A percentile compares a stretch with the other conserved stretches of the same genome.
These are phyloP conservation scores for Sporothrix protearum DNA, from an alignment of 2,329 filamentous ascomycete species.

Conservation along the genomic window DNA sequence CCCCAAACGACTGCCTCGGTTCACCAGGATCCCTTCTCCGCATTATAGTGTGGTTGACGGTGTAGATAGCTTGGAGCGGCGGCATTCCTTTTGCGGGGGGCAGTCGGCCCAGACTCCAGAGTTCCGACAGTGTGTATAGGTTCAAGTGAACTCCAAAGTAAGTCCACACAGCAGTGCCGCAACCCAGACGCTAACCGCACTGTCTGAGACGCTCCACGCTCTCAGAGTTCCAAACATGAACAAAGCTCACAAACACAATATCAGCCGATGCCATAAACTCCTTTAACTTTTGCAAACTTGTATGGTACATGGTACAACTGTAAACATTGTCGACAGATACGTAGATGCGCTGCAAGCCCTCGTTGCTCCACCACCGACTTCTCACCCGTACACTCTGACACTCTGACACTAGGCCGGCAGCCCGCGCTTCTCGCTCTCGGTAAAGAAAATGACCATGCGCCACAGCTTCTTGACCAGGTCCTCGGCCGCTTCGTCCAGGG, in stretches of 20 bases:
- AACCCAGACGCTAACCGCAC: background rate
- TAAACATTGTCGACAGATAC: background rate
- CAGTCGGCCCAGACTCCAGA: no score
- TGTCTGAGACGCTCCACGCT: background rate
- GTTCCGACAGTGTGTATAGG: no score
- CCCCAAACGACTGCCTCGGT: slow-evolving; percentile 3
- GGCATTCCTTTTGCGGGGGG: background rate
- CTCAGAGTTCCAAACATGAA: background rate
- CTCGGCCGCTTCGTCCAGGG: slow-evolving; percentile 91
- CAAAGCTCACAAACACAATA: background rate
- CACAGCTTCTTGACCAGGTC: slow-evolving; percentile 93
- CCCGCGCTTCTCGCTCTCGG: slow-evolving; percentile 87
- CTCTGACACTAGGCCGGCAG: slow-evolving; percentile 52
- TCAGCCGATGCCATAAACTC: background rate
- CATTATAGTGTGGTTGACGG: background rate
- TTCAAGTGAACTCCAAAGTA: no score
- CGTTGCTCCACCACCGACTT: background rate
- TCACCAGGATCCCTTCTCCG: background rate
- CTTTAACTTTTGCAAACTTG: background rate
- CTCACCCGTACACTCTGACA: no score
- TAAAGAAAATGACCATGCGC: slow-evolving; percentile 98
- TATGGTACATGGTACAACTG: background rate
- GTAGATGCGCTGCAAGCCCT: background rate
- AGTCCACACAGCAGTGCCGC: no score
- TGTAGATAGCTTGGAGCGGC: background rate